Evolutionary conservation across 2,329 filamentous ascomycete genomes (phyloP).

Genomic region (Pseudogymnoascus pannorum): DNA sequence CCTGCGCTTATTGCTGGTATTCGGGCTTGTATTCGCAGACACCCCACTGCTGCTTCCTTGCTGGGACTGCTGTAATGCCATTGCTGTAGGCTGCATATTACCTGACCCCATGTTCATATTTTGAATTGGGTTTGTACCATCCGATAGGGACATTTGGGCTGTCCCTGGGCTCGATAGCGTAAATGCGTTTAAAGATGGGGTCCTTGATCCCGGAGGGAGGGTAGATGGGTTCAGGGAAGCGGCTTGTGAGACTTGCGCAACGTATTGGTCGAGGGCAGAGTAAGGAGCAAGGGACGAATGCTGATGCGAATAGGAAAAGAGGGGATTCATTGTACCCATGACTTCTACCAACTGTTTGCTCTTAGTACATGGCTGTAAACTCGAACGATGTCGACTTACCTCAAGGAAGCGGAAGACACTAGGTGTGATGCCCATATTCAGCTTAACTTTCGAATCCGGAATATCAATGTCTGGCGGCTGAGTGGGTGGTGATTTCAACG

Average conservation of each 20-base stretch:
- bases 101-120: conserved; percentile 52
- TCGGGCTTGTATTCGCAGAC: conserved; percentile 53
- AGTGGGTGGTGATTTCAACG: conserved; percentile 51
- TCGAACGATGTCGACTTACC: conserved; percentile 31
- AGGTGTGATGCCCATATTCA: conserved; percentile 51
- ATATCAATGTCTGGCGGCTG: conserved; percentile 54
- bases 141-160: conserved; percentile 51
- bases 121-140: conserved; percentile 48
- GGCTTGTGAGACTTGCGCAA: conserved; percentile 36
- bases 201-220: background rate
- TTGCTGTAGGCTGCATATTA: conserved; percentile 56
- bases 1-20: conserved; percentile 32
- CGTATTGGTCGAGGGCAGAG: conserved; percentile 53
- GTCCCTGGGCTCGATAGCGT: conserved; percentile 43
- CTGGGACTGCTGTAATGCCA: conserved; percentile 61
- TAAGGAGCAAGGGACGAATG: conserved; percentile 51
- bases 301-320: conserved; percentile 51
- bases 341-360: conserved; percentile 53
- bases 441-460: conserved; percentile 50
- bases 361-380: conserved; percentile 21
- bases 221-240: conserved; percentile 13
- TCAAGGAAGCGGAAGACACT: conserved; percentile 59
- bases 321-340: conserved; percentile 58
- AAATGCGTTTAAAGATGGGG: conserved; percentile 10
- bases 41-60: conserved; percentile 60